A percentile compares a stretch with the other conserved stretches of the same genome.
Evolutionary conservation across 2,329 filamentous ascomycete genomes (phyloP).

Genomic region (Botrytis squamosa): DNA sequence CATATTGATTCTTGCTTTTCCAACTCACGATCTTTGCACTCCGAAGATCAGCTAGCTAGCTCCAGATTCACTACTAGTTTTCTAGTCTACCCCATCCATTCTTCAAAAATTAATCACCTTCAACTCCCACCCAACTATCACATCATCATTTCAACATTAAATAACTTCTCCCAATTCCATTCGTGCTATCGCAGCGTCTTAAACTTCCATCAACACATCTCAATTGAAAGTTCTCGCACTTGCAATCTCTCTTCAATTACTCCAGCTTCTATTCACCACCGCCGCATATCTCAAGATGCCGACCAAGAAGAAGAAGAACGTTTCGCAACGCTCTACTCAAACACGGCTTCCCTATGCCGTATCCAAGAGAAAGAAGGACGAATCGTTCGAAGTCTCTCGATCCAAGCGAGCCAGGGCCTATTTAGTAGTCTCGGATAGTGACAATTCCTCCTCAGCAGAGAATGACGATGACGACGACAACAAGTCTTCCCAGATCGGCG

Average conservation of each 20-base stretch:
- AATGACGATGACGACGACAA: background rate
- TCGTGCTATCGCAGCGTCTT: background rate
- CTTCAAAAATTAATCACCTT: background rate
- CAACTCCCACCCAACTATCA: background rate
- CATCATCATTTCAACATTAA: background rate
- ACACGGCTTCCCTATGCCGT: background rate
- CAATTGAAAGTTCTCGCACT: background rate
- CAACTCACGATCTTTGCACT: background rate
- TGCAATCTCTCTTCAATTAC: background rate
- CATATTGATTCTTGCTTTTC: constrained; percentile 8
- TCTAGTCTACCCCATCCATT: background rate
- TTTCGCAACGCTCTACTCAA: no score
- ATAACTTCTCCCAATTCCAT: background rate
- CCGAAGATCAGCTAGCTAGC: background rate
- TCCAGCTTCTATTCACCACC: background rate
- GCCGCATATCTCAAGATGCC: background rate
- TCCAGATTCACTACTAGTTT: background rate
- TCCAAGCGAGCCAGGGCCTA: constrained; percentile 17
- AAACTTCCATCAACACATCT: background rate
- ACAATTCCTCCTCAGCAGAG: background rate
- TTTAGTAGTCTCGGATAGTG: background rate
- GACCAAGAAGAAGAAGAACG: background rate
- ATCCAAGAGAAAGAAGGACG: background rate
- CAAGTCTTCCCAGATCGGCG: background rate
- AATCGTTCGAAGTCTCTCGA: constrained; percentile 1